Base-by-base conservation (phyloP, 2,329 filamentous ascomycete species). In the Dactylellina sp. region DNA sequence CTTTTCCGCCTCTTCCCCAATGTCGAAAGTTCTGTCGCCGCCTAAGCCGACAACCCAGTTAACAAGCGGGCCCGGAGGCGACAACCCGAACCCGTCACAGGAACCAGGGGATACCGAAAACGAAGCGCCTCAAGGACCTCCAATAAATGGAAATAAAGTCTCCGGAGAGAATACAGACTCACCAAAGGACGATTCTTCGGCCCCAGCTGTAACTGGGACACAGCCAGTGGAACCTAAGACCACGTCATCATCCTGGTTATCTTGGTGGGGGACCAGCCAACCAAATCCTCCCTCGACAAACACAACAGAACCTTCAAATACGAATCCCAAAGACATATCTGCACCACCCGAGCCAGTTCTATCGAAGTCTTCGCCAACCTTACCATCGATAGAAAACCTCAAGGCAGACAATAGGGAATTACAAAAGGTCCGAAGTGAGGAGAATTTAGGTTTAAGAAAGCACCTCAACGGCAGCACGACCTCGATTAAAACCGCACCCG, bases 31-130 rank as follows among this genome's bases (percentile, higher is more conserved):
- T 37, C 49, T 74, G 6, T 74, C 70, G 4, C 53, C 47, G 2
- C 56, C 70, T 11, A 74, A 66, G 16, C 55, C 70, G 37, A 74
- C 70, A 49, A 74, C 61, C 35, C 70, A 74, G 55, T 66, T 74
- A 16, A 74, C 70, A 16, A 44, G 37, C 25, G 35, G 42, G 22
- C 47, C 61, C 22, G 53, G 61, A 24, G 56, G 50, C 35, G 20
- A 25, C 35, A 56, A 39, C n/a, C 24, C 61, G 12, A 37, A 56
- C n/a, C 16, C 7, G 16, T 39, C 55, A 22, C 39, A 44, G 25
- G 24, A 39, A 42, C 16, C 32, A n/a, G 20, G 32, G 9, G 25
- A 44, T 3, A 55, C 40, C 32, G 55, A 61, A 24, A 72, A 52
- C 12, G 56, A 28, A 39, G 47, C 53, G 9, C 20, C 28, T 16